phyloP scores from a whole-genome alignment of 2,329 filamentous ascomycete species.

The Epichloe brachyelytri region DNA sequence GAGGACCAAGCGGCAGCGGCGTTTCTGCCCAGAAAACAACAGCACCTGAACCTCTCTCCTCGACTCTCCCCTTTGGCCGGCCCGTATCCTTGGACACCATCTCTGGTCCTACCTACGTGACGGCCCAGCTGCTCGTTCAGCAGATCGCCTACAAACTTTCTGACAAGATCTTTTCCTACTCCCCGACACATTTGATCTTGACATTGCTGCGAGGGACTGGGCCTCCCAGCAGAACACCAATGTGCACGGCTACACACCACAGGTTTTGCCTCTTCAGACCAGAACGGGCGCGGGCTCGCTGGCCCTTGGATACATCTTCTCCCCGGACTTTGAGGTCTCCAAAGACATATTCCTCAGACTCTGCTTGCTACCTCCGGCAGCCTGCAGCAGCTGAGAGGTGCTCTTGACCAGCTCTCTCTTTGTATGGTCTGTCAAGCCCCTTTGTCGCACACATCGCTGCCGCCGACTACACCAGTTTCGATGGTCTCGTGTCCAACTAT shows the following conservation, averaged over 20 bases:
- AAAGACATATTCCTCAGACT: constrained; percentile 87
- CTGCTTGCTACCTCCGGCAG: constrained; percentile 78
- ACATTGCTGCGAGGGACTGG: constrained; percentile 73
- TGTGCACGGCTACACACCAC: constrained; percentile 66
- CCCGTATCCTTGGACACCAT: constrained; percentile 46
- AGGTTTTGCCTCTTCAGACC: constrained; percentile 72
- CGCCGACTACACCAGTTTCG: constrained; percentile 60
- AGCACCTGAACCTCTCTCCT: constrained; percentile 31
- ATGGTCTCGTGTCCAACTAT: constrained; percentile 79
- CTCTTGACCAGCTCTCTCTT: constrained; percentile 84
- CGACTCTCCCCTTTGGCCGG: constrained; percentile 45
- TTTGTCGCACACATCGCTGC: constrained; percentile 89
- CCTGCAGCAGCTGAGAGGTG: constrained; percentile 65
- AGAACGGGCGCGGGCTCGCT: constrained; percentile 80
- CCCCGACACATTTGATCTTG: constrained; percentile 83
- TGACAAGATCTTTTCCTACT: constrained; percentile 96
- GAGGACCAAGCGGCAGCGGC: constrained; percentile 24
- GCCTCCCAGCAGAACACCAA: constrained; percentile 57
- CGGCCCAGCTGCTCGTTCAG: constrained; percentile 85
- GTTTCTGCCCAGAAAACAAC: constrained; percentile 11
- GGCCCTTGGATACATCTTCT: constrained; percentile 94
- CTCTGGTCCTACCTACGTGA: constrained; percentile 81
- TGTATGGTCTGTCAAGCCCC: constrained; percentile 85
- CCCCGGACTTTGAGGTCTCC: constrained; percentile 83
- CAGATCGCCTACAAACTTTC: constrained; percentile 92